A percentile compares a stretch with the other conserved stretches of the same genome.
Evolutionary conservation across 805 yeast species (phyloP).

Genomic region (Candida endomychidarum): DNA sequence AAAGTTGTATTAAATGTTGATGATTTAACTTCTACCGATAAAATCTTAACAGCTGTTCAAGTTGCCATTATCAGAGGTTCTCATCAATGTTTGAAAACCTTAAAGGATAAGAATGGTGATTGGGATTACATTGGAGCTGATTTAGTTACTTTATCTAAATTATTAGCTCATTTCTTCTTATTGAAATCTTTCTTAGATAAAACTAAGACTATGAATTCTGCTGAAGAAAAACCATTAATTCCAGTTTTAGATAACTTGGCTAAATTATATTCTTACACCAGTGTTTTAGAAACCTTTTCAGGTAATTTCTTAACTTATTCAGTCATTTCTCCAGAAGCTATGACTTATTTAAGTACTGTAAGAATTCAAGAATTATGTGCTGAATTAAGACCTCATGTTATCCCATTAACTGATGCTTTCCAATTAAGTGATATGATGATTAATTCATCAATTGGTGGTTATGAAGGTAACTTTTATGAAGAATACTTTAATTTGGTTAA

Average conservation of each 20-base stretch:
- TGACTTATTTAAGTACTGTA: conserved; percentile 25
- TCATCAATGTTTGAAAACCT: conserved; percentile 26
- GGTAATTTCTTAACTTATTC: conserved; percentile 36
- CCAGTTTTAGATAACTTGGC: conserved; percentile 33
- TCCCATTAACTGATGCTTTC: conserved; percentile 45
- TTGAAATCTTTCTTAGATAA: conserved; percentile 31
- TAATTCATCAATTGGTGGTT: conserved; percentile 43
- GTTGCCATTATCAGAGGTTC: conserved; percentile 38
- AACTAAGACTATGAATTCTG: conserved; percentile 21
- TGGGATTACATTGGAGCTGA: conserved; percentile 42
- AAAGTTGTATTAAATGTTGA: conserved; percentile 30
- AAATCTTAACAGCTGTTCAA: conserved; percentile 39
- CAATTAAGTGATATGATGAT: conserved; percentile 44
- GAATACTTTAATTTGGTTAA: conserved; percentile 41
- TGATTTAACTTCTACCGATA: conserved; percentile 27
- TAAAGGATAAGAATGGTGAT: conserved; percentile 23
- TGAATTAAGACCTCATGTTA: conserved; percentile 40
- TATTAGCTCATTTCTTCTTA: conserved; percentile 43
- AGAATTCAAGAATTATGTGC: conserved; percentile 34
- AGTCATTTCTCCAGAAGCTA: conserved; percentile 32
- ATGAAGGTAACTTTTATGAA: conserved; percentile 45
- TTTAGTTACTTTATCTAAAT: conserved; percentile 40
- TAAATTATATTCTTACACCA: conserved; percentile 33
- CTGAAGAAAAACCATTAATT: conserved; percentile 22
- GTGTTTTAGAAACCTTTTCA: conserved; percentile 33